Evolutionary conservation across 768 basidiomycete species (phyloP), one percentile per base, ranked within the genome.

Genomic region (Amanita thiersii): DNA sequence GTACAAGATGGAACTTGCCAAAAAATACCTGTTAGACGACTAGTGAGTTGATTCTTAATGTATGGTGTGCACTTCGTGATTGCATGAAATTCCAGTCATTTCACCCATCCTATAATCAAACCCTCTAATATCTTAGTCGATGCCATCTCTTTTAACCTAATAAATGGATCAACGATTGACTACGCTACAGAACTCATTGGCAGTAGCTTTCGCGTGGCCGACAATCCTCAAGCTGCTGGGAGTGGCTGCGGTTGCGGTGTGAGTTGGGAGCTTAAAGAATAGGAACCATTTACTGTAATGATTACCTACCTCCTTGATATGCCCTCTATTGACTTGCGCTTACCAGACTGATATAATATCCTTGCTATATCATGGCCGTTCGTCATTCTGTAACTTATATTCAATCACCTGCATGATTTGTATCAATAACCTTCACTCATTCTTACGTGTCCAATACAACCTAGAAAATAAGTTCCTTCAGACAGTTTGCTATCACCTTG

Each of bases 121-220:
- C 85, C 81, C 9, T 80, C 86, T 0, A 83, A 82, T 52, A 64
- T 97, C 17, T 60, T 93, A 18, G 75, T 97, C 4, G 94, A 99
- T 54, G 79, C 87, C 0, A 73, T 90, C 5, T 96, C 93, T 0
- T 69, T 99, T 24, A 65, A 74, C 3, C 70, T 98, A 21, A 59
- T 98, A 32, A 92, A 90, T 42, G 93, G 93, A 3, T 79, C 90
- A 0, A 88, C 86, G 0, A 69, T 97, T 31, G 91, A 96, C 58
- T 93, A 81, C 55, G 85, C 86, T 0, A 94, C 91, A 0, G 94
- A 97, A 61, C 75, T 97, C 26, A 98, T 98, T 52, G 94, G 94
- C 9, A 88, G 86, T 56, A 83, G 79, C 33, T 99, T 99, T 59
- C 69, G 84, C 8, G 62, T 97, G 2, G 56, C 73, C 6, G 77